phyloP scores from a whole-genome alignment of 768 basidiomycete species.

The Cubamyces sp. region DNA sequence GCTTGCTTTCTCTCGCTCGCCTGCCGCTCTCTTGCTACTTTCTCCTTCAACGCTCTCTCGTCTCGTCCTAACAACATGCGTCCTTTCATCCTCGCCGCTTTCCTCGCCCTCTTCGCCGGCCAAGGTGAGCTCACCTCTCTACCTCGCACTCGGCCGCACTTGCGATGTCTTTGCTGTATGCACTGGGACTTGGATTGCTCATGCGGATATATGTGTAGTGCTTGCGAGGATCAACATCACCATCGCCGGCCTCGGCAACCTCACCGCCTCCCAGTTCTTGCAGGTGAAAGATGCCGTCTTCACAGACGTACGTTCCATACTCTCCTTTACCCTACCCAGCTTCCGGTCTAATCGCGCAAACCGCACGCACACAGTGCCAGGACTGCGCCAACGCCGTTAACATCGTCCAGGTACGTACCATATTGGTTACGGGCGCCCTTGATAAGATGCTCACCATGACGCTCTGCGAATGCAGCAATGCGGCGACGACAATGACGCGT shows the following conservation, averaged over 20 bases:
- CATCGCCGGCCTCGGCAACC: slow-evolving; percentile 40
- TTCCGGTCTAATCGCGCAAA: slow-evolving; percentile 25
- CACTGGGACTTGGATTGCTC: background rate
- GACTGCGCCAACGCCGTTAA: slow-evolving; percentile 34
- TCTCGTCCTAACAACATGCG: slow-evolving; percentile 3
- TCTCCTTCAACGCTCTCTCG: slow-evolving; percentile 29
- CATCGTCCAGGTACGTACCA: slow-evolving; percentile 33
- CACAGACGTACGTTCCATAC: slow-evolving; percentile 32
- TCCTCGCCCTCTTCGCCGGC: slow-evolving; percentile 52
- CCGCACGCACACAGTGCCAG: slow-evolving; percentile 35
- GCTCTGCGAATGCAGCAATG: slow-evolving; percentile 37
- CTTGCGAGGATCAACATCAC: slow-evolving; percentile 52
- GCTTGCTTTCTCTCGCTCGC: slow-evolving; percentile 24
- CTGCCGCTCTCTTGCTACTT: slow-evolving; percentile 20
- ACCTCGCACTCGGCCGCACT: background rate
- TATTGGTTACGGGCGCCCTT: background rate
- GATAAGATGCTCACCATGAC: background rate
- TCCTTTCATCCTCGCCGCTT: slow-evolving; percentile 35
- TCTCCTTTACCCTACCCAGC: background rate
- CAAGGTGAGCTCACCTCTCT: slow-evolving; percentile 48
- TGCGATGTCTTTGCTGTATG: too few relatives aligned
- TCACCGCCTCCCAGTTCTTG: slow-evolving; percentile 52
- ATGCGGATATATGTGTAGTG: slow-evolving; percentile 30
- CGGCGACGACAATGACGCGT: slow-evolving; percentile 45
- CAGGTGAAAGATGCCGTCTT: slow-evolving; percentile 40